Conservation (phyloP, 2,329 filamentous ascomycete genomes). For the Colletotrichum melonis region DNA sequence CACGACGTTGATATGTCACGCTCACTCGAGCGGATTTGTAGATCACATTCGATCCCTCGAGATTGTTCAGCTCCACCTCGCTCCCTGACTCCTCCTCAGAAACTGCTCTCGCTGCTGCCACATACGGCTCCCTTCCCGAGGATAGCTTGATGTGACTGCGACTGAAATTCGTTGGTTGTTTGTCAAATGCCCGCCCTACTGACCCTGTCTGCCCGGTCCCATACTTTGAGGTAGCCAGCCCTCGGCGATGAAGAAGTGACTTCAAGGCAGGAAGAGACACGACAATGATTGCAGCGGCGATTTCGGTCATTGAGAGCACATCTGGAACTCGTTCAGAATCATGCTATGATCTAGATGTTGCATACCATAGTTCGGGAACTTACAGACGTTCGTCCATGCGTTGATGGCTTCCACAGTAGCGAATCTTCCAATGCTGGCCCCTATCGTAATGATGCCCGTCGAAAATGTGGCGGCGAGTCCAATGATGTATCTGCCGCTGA, state of each 20-base stretch:
- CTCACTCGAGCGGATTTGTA: conserved; percentile 39
- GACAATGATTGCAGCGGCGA: conserved; percentile 38
- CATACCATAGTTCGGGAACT: not conserved
- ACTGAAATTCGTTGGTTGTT: conserved; percentile 12
- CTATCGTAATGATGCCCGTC: conserved; percentile 38
- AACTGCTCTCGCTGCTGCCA: conserved; percentile 23
- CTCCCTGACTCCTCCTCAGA: conserved; percentile 35
- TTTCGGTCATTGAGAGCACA: conserved; percentile 38
- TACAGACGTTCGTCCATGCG: conserved; percentile 39
- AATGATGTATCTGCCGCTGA: conserved; percentile 39
- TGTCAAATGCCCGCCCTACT: conserved; percentile 21
- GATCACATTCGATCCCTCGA: conserved; percentile 33
- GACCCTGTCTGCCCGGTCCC: conserved; percentile 22
- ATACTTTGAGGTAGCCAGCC: conserved; percentile 24
- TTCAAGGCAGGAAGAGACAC: conserved; percentile 38
- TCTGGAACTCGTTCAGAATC: conserved; percentile 19
- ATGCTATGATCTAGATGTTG: too few species aligned
- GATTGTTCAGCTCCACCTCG: conserved; percentile 37
- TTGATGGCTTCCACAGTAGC: conserved; percentile 37
- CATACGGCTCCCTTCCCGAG: conserved; percentile 37
- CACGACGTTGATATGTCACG: conserved; percentile 36
- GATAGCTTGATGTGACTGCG: conserved; percentile 37
- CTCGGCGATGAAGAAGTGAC: conserved; percentile 36
- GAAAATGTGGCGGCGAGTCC: conserved; percentile 37
- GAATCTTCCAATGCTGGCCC: conserved; percentile 39